Conservation (phyloP, 805 yeast species). For the Kodamaea fukazawae region DNA sequence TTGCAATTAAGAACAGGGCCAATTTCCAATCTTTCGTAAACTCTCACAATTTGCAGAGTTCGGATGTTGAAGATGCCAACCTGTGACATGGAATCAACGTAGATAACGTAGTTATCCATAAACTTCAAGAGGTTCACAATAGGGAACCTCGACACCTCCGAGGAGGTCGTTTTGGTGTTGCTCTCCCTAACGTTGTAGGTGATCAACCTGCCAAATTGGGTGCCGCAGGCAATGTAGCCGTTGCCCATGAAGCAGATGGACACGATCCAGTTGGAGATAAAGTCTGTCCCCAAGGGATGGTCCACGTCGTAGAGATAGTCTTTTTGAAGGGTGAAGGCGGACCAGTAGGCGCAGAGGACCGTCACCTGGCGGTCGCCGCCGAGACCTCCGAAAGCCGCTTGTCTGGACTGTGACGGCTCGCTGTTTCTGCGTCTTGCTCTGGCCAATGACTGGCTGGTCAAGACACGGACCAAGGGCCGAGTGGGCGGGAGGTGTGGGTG, state of each 20-base stretch:
- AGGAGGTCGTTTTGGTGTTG: slow-evolving; percentile 10
- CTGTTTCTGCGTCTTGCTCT: slow-evolving; percentile 3
- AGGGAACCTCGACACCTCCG: slow-evolving; percentile 24
- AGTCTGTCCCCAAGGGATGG: slow-evolving; percentile 7
- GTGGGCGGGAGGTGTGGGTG: not conserved
- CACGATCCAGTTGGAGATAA: slow-evolving; percentile 21
- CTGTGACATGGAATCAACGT: slow-evolving; percentile 30
- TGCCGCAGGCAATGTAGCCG: slow-evolving; percentile 24
- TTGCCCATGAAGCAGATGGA: slow-evolving; percentile 18
- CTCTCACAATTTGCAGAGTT: slow-evolving; percentile 1
- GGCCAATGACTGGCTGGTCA: slow-evolving; percentile 2
- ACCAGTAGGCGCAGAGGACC: slow-evolving; percentile 17
- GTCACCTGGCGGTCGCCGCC: slow-evolving; percentile 9
- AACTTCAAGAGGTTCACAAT: slow-evolving; percentile 19
- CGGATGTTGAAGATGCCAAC: slow-evolving; percentile 25
- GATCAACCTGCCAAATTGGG: slow-evolving; percentile 30
- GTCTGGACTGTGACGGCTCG: too few species aligned
- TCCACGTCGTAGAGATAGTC: slow-evolving; percentile 12
- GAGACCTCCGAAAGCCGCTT: not conserved
- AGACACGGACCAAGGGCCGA: not conserved
- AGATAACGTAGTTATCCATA: slow-evolving; percentile 19
- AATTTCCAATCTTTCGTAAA: slow-evolving; percentile 21
- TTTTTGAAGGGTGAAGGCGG: slow-evolving; percentile 9
- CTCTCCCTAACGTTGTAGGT: slow-evolving; percentile 18
- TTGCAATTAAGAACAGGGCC: slow-evolving; percentile 20